phyloP scores from a whole-genome alignment of 1,139 yeast genomes.

The Suhomyces coccinellae region DNA sequence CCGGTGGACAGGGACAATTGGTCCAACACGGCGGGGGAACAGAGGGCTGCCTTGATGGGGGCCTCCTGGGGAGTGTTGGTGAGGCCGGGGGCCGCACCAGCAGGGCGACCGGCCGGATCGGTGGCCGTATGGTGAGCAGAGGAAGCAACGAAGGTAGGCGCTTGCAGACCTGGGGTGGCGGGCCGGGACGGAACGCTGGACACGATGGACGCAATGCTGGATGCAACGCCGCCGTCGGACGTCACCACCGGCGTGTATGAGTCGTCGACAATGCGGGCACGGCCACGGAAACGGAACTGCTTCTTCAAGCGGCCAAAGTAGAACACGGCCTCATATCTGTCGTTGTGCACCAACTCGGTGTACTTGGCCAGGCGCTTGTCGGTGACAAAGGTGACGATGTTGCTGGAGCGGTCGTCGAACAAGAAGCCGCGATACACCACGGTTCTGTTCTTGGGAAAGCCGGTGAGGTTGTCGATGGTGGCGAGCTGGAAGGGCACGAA shows the following conservation, averaged over 20 bases:
- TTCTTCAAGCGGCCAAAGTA: constrained; percentile 61
- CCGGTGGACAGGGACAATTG: constrained; percentile 13
- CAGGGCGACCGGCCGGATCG: no score
- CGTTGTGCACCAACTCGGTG: constrained; percentile 50
- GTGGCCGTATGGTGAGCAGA: no score
- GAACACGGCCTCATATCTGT: constrained; percentile 73
- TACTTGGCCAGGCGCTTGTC: constrained; percentile 70
- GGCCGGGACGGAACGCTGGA: not conserved
- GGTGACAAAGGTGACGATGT: constrained; percentile 68
- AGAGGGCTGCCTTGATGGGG: constrained; percentile 22
- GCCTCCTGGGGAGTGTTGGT: constrained; percentile 14
- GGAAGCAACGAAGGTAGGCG: no score
- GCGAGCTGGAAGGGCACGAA: constrained; percentile 68
- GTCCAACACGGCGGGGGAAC: constrained; percentile 27
- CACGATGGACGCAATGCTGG: not conserved
- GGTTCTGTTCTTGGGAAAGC: constrained; percentile 67
- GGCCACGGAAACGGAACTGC: constrained; percentile 74
- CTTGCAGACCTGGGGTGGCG: no score
- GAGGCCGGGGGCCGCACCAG: no score
- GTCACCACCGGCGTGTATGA: constrained; percentile 35
- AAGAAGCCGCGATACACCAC: constrained; percentile 75
- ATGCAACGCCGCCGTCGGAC: constrained; percentile 18
- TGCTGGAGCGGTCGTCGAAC: constrained; percentile 66
- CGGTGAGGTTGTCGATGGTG: constrained; percentile 54
- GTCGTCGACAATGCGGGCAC: constrained; percentile 50